Percentiles rank a stretch among this genome's conserved stretches.
These are phyloP conservation scores for Penicillium sp. DNA, from an alignment of 2,329 filamentous ascomycete species.

Conservation along the genomic window DNA sequence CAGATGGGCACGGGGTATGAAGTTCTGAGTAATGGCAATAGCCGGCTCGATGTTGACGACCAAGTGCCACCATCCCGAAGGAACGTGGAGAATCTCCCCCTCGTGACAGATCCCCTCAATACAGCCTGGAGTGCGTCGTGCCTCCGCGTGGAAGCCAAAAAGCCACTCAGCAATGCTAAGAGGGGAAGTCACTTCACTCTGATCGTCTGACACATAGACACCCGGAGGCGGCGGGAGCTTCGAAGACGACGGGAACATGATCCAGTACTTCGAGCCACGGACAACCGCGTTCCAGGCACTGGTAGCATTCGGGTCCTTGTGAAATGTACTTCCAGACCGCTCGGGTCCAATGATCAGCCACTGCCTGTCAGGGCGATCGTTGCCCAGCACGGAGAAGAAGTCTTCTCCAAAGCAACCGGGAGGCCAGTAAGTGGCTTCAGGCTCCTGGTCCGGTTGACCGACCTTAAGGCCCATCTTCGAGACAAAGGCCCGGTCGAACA, in stretches of 20 bases:
- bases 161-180: slow-evolving; percentile 97
- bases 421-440: slow-evolving; percentile 59
- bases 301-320: slow-evolving; percentile 66
- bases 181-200: slow-evolving; percentile 85
- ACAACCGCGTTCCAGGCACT: slow-evolving; percentile 91
- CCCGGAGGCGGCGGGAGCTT: slow-evolving; percentile 65
- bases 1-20: slow-evolving; percentile 69
- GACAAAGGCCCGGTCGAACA: slow-evolving; percentile 80
- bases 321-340: slow-evolving; percentile 84
- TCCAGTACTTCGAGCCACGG: slow-evolving; percentile 90
- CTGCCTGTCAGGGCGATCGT: slow-evolving; percentile 72
- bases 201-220: slow-evolving; percentile 79
- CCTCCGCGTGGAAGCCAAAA: slow-evolving; percentile 76
- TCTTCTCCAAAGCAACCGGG: slow-evolving; percentile 80
- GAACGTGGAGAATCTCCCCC: slow-evolving; percentile 85
- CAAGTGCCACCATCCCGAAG: slow-evolving; percentile 92
- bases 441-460: slow-evolving; percentile 44
- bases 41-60: slow-evolving; percentile 80
- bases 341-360: slow-evolving; percentile 89
- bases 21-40: slow-evolving; percentile 90
- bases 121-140: slow-evolving; percentile 65
- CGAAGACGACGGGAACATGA: slow-evolving; percentile 78
- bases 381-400: slow-evolving; percentile 68
- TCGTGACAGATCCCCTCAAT: slow-evolving; percentile 73
- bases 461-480: slow-evolving; percentile 81